Evolutionary conservation across 179 eudicot genomes (phyloP).

Genomic region (Camellia oleifera): DNA sequence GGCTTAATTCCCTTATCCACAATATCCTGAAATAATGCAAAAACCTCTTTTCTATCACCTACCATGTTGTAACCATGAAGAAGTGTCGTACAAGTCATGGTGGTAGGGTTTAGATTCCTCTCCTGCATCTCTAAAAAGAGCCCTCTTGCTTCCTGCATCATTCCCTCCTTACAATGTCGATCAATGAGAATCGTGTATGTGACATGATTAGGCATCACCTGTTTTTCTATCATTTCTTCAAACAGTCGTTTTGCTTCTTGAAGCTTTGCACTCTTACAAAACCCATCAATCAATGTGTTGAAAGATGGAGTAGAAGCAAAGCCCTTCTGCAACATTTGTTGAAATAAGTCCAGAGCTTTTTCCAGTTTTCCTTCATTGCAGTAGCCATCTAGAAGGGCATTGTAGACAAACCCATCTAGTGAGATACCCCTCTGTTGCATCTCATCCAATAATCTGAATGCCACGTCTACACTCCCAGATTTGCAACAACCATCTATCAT

Average conservation of each 20-base stretch:
- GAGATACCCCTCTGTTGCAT: slow-evolving; percentile 26
- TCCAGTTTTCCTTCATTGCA: slow-evolving; percentile 42
- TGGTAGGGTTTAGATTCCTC: slow-evolving; percentile 11
- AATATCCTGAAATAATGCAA: slow-evolving; percentile 10
- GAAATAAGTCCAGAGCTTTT: slow-evolving; percentile 37
- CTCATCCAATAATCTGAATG: slow-evolving; percentile 40
- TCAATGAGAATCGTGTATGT: slow-evolving; percentile 10
- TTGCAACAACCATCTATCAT: slow-evolving; percentile 51
- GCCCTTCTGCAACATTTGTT: slow-evolving; percentile 32
- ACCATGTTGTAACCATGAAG: slow-evolving; percentile 8
- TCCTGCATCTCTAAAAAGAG: slow-evolving; percentile 12
- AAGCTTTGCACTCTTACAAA: slow-evolving; percentile 33
- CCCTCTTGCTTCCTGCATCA: slow-evolving; percentile 11
- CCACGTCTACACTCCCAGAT: slow-evolving; percentile 35
- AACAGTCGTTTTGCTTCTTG: slow-evolving; percentile 31
- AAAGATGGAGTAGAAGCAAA: slow-evolving; percentile 31
- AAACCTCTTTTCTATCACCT: slow-evolving; percentile 11
- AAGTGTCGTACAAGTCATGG: slow-evolving; percentile 8
- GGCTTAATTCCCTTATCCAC: slow-evolving; percentile 1
- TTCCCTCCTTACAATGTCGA: slow-evolving; percentile 6
- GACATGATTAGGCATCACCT: slow-evolving; percentile 3
- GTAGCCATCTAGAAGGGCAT: slow-evolving; percentile 30
- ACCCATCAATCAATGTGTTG: slow-evolving; percentile 38
- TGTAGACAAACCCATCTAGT: slow-evolving; percentile 34
- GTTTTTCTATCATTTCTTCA: slow-evolving; percentile 26